Evolutionary conservation across 1,284 basidiomycete species (phyloP).

Genomic region (Naganishia sp.): DNA sequence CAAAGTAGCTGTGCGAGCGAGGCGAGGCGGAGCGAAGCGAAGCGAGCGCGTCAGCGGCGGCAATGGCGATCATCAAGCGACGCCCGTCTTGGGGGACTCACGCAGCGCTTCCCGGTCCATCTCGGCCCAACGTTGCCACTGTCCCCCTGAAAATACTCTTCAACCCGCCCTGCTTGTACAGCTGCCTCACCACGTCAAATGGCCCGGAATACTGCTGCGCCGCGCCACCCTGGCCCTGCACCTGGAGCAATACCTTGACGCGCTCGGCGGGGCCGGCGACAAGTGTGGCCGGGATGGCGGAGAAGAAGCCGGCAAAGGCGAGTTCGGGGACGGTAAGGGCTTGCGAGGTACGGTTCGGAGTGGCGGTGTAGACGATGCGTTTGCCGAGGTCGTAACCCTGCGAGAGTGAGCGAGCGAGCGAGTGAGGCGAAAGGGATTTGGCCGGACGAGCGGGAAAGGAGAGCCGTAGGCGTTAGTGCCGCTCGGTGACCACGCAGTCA

Average conservation of each 20-base stretch:
- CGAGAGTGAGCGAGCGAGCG: neutral
- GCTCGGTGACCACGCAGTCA: neutral
- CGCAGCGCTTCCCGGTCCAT: conserved; percentile 96
- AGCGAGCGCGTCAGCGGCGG: neutral
- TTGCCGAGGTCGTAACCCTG: conserved; percentile 95
- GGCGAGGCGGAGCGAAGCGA: neutral
- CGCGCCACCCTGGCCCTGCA: conserved; percentile 74
- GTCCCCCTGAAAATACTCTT: conserved; percentile 92
- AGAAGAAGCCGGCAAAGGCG: conserved; percentile 82
- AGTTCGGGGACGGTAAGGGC: conserved; percentile 77
- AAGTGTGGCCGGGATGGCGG: conserved; percentile 87
- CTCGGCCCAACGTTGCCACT: conserved; percentile 84
- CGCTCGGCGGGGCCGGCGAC: conserved; percentile 94
- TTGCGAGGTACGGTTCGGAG: conserved; percentile 53
- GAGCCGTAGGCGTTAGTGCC: neutral
- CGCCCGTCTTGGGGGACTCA: conserved; percentile 57
- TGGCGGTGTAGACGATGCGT: conserved; percentile 71
- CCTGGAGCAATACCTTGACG: conserved; percentile 93
- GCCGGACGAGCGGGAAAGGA: neutral
- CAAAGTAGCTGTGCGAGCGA: conserved; percentile 74
- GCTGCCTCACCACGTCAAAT: conserved; percentile 82
- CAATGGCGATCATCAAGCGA: neutral
- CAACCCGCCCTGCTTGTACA: conserved; percentile 93
- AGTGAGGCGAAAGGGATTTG: neutral
- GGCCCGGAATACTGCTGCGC: conserved; percentile 79